Percentiles rank a stretch among this genome's conserved stretches.
Evolutionary conservation across 495 filamentous ascomycete species (phyloP).

Genomic region (Acidomyces sp.): DNA sequence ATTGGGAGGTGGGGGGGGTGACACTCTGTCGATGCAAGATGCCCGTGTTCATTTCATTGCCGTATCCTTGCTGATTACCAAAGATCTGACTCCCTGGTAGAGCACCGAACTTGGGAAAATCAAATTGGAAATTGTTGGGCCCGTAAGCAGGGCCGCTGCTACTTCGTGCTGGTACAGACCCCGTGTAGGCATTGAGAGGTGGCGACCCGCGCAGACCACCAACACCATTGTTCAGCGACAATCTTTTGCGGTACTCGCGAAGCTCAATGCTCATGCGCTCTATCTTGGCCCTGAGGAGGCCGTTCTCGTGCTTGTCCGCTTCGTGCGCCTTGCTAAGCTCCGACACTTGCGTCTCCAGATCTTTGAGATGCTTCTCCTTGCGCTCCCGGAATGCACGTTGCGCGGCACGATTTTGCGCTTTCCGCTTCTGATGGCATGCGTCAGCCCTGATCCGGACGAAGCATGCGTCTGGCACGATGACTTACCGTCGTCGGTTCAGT

Average conservation of each 20-base stretch:
- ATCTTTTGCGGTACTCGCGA: conserved; percentile 74
- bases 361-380: conserved; percentile 94
- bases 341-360: conserved; percentile 85
- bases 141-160: conserved; percentile 10
- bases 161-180: conserved; percentile 27
- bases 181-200: conserved; percentile 25
- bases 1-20: conserved; percentile 11
- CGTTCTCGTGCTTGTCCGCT: conserved; percentile 73
- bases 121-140: conserved; percentile 74
- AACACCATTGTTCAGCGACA: conserved; percentile 43
- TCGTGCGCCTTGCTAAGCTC: conserved; percentile 84
- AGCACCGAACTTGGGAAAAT: conserved; percentile 85
- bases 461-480: background rate
- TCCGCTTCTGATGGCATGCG: conserved; percentile 62
- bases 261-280: conserved; percentile 77
- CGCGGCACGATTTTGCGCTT: conserved; percentile 94
- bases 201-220: conserved; percentile 35
- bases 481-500: conserved; percentile 92
- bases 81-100: conserved; percentile 52
- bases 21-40: conserved; percentile 6
- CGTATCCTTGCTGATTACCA: conserved; percentile 32
- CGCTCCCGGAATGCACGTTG: conserved; percentile 95
- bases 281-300: conserved; percentile 67
- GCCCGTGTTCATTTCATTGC: conserved; percentile 18
- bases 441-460: background rate